Base-by-base conservation (phyloP, 116 monocot genomes). In the Posidonia oceanica region DNA sequence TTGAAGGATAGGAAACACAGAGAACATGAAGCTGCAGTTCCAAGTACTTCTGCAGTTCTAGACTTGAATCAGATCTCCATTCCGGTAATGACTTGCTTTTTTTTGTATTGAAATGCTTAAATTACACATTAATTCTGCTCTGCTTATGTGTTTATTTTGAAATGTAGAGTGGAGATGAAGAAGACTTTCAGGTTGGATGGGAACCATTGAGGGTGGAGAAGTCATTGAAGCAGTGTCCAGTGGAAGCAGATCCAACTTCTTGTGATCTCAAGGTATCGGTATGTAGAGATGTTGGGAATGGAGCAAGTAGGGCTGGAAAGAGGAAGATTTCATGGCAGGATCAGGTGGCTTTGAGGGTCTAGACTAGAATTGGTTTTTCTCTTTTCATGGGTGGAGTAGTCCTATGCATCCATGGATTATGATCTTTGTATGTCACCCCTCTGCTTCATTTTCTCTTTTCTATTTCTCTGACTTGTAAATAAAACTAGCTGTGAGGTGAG, bases 251-350 rank as follows among this genome's bases (percentile, higher is more conserved):
- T 29, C 39, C 52, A 8, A 65, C 55, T 3, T 74, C 64, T 36
- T 70, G 56, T 62, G 80, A 84, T 71, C 70, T 84, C 36, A 86
- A 77, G 66, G 48, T 75, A 5, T 71, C 78, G 1, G 54, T 72
- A 14, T 87, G 79, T 22, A 83, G 87, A 71, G 80, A 85, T 51
- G 70, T 73, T 5, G 80, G 79, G 1, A 72, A 52, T 36, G 61
- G 65, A 66, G 52, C 84, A 16, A 80, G 52, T 58, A 66, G 66
- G 38, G 51, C 70, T 42, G 77, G 75, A 17, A 86, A 93, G 75
- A 84, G 93, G 78, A 88, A 88, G 76, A 83, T 92, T 61, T 74
- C 93, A 42, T 89, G 88, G 89, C 84, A 86, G 78, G 89, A 93
- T 84, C 93, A 80, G 59, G 80, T 84, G 23, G 82, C 80, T 55